A percentile compares a stretch with the other conserved stretches of the same genome.
phyloP scores from a whole-genome alignment of 106 monocot genomes.

The Alisma plantagoaquatica region DNA sequence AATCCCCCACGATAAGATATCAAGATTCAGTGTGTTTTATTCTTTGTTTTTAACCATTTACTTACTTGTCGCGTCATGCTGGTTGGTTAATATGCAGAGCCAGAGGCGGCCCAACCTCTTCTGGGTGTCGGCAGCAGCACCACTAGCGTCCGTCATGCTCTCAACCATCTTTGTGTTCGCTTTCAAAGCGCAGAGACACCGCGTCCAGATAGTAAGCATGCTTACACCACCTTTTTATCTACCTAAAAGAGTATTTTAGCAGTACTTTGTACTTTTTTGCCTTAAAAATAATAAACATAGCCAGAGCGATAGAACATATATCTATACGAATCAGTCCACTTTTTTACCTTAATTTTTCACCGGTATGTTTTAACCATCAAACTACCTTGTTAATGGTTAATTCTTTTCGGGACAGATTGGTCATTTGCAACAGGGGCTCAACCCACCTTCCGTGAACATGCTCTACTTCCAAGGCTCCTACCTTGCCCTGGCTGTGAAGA shows the following conservation, averaged over 20 bases:
- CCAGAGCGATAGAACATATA: not conserved
- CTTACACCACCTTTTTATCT: not conserved
- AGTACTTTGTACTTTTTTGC: not conserved
- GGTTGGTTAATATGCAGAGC: slow-evolving; percentile 38
- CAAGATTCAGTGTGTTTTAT: too few relatives aligned
- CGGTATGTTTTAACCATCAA: too few relatives aligned
- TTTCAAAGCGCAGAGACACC: slow-evolving; percentile 62
- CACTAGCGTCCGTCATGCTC: slow-evolving; percentile 67
- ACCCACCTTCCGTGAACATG: slow-evolving; percentile 80
- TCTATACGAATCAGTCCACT: not conserved
- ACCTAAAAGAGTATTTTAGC: not conserved
- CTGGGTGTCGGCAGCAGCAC: slow-evolving; percentile 90
- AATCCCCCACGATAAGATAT: too few relatives aligned
- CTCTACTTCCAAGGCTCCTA: slow-evolving; percentile 42
- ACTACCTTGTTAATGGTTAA: too few relatives aligned
- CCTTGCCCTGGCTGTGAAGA: slow-evolving; percentile 51
- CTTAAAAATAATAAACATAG: not conserved
- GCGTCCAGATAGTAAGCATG: slow-evolving; percentile 49
- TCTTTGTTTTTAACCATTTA: too few relatives aligned
- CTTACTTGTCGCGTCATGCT: too few relatives aligned
- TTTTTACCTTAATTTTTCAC: not conserved
- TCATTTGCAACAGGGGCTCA: slow-evolving; percentile 54
- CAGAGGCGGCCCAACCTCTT: slow-evolving; percentile 58
- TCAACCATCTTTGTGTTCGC: slow-evolving; percentile 56
- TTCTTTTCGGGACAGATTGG: too few relatives aligned